Evolutionary conservation across 495 filamentous ascomycete genomes (phyloP).

Genomic region (Barbatosphaeria neglecta): DNA sequence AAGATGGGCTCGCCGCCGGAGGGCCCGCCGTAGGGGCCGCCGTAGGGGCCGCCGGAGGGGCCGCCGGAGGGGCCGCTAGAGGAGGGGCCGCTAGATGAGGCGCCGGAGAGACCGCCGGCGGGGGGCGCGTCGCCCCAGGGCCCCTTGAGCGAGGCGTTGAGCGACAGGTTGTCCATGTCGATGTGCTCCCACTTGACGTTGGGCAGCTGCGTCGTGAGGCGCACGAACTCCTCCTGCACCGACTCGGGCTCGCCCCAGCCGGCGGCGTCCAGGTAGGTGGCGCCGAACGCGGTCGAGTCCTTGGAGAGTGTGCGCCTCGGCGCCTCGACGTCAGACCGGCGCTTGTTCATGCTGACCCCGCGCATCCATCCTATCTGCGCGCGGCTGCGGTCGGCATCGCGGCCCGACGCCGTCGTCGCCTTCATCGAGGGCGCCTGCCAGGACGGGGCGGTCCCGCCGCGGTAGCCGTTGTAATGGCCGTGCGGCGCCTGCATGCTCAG

Average conservation of each 20-base stretch:
- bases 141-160: conserved; percentile 68
- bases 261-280: conserved; percentile 27
- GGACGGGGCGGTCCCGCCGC: conserved; percentile 15
- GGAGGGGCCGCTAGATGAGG: too few relatives aligned
- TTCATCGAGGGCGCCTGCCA: conserved; percentile 52
- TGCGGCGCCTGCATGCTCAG: conserved; percentile 31
- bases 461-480: too few relatives aligned
- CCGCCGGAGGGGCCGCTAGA: too few relatives aligned
- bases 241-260: conserved; percentile 70
- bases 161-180: conserved; percentile 59
- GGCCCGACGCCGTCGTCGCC: conserved; percentile 42
- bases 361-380: conserved; percentile 84
- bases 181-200: conserved; percentile 85
- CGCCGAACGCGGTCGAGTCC: conserved; percentile 32
- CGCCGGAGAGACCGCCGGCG: too few relatives aligned
- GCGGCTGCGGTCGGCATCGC: conserved; percentile 46
- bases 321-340: conserved; percentile 23
- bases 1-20: conserved; percentile 57
- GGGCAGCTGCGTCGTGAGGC: conserved; percentile 67
- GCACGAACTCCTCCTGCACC: conserved; percentile 76
- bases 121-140: conserved; percentile 88
- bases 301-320: conserved; percentile 24
- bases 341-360: conserved; percentile 71
- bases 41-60: too few relatives aligned
- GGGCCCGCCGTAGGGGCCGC: too few relatives aligned